Evolutionary conservation across 108 stramenopile genomes (phyloP).

Genomic region (Schizochytrium sp.): DNA sequence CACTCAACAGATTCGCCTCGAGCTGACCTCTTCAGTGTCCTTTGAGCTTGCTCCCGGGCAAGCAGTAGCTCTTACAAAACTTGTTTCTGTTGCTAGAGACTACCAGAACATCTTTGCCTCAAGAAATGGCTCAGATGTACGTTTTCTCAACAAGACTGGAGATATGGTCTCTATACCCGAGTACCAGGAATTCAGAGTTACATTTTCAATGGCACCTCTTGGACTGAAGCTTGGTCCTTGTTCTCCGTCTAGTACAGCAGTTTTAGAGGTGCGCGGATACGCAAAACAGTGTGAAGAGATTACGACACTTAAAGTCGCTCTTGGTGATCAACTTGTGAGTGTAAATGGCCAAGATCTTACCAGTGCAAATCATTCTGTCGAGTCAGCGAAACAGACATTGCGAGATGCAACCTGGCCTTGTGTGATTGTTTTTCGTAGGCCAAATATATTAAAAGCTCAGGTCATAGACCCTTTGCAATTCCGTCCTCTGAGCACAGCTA

Average conservation of each 20-base stretch:
- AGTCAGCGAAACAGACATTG: not conserved
- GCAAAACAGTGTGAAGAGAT: slow-evolving; percentile 46
- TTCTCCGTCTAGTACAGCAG: no score
- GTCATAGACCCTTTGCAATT: slow-evolving; percentile 20
- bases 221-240: slow-evolving; percentile 51
- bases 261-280: slow-evolving; percentile 21
- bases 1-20: not conserved
- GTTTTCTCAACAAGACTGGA: no score
- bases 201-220: not conserved
- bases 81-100: not conserved
- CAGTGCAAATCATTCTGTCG: not conserved
- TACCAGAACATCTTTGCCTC: not conserved
- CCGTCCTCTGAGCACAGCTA: not conserved
- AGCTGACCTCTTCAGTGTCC: not conserved
- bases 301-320: not conserved
- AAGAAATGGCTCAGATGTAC: not conserved
- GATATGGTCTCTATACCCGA: not conserved
- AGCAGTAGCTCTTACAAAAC: not conserved
- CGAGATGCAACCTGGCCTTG: slow-evolving; percentile 38
- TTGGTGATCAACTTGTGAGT: not conserved
- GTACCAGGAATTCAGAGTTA: not conserved
- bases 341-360: slow-evolving; percentile 16
- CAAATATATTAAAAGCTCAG: not conserved
- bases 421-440: not conserved
- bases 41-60: not conserved